These are phyloP conservation scores for Aspergillus indologenus DNA, from an alignment of 495 filamentous ascomycete genomes.

Conservation along the genomic window DNA sequence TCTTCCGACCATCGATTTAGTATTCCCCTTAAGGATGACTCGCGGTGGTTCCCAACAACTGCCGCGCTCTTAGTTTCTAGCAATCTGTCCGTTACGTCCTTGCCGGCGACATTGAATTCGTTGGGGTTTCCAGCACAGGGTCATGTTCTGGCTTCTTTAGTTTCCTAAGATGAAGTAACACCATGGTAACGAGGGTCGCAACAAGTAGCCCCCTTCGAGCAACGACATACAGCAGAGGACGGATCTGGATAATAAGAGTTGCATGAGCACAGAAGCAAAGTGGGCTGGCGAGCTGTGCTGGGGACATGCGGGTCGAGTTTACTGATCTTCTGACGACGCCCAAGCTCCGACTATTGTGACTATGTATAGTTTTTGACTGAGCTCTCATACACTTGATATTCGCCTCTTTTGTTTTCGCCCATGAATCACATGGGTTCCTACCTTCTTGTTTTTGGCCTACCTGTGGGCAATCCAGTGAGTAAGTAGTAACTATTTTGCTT, in stretches of 20 bases:
- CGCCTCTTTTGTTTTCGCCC: slow-evolving; percentile 7
- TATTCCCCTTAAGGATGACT: too few species aligned
- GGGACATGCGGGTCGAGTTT: slow-evolving; percentile 3
- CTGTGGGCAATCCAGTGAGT: too few species aligned
- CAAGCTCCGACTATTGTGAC: not conserved
- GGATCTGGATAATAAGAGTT: not conserved
- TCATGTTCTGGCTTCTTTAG: not conserved
- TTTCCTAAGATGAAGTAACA: not conserved
- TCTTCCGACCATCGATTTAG: too few species aligned
- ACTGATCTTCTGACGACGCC: slow-evolving; percentile 7
- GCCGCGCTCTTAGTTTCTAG: not conserved
- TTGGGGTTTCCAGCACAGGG: not conserved
- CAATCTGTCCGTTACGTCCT: slow-evolving; percentile 2
- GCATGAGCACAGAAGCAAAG: not conserved
- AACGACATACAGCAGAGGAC: not conserved
- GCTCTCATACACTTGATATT: slow-evolving; percentile 12
- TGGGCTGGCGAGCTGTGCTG: not conserved
- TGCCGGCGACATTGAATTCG: not conserved
- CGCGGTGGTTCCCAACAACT: not conserved
- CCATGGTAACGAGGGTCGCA: not conserved
- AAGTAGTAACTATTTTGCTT: too few species aligned
- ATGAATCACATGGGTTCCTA: slow-evolving; percentile 14
- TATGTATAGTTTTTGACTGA: slow-evolving; percentile 7
- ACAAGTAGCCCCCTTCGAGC: not conserved
- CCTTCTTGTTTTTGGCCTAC: too few species aligned